Evolutionary conservation across 108 stramenopile species (phyloP).

Genomic region (Stephanodiscus triporus): DNA sequence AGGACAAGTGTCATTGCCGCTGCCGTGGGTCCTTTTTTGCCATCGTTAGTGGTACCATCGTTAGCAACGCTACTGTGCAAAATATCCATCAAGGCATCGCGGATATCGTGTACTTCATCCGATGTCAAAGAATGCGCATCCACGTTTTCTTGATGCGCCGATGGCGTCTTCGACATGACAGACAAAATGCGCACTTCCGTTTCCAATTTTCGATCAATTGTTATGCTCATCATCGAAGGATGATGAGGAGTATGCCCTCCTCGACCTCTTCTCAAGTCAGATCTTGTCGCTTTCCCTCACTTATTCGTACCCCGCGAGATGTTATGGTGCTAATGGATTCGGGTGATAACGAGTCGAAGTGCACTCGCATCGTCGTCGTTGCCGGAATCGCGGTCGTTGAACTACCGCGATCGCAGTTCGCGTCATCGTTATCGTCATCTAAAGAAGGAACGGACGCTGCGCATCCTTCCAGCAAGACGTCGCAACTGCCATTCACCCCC

Average conservation of each 20-base stretch:
- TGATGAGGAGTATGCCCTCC: neutral
- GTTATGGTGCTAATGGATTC: conserved; percentile 72
- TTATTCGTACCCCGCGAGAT: conserved; percentile 38
- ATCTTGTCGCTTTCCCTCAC: neutral
- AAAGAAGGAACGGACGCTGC: neutral
- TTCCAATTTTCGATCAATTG: conserved; percentile 87
- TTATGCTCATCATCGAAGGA: conserved; percentile 43
- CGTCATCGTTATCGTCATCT: neutral
- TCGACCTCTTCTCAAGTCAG: neutral
- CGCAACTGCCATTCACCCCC: conserved; percentile 89
- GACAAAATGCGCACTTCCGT: conserved; percentile 74
- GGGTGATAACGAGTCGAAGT: conserved; percentile 79
- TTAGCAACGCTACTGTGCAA: conserved; percentile 48
- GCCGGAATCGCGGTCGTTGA: conserved; percentile 1
- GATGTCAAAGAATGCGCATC: conserved; percentile 37
- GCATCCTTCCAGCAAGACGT: conserved; percentile 48
- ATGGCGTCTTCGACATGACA: conserved; percentile 1
- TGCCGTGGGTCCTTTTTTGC: conserved; percentile 7
- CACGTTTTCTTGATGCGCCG: conserved; percentile 8
- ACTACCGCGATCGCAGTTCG: neutral
- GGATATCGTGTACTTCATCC: conserved; percentile 18
- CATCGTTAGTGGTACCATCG: conserved; percentile 7
- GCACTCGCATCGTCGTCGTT: conserved; percentile 45
- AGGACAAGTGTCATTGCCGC: neutral
- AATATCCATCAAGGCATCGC: conserved; percentile 31